phyloP scores from a whole-genome alignment of 306 rosid genomes.

The Fagus sylvatica region DNA sequence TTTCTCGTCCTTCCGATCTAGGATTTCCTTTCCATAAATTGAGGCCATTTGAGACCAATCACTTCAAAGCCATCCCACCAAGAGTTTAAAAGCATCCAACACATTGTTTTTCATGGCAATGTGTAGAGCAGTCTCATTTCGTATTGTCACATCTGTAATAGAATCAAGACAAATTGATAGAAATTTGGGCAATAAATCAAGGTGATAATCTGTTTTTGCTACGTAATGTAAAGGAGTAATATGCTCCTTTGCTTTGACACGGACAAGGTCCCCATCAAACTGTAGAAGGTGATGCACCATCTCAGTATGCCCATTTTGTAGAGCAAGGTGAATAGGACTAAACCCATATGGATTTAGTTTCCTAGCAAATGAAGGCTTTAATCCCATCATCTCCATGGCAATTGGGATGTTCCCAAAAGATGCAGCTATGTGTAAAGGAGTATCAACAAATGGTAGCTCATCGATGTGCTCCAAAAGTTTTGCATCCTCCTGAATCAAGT shows the following conservation, averaged over 20 bases:
- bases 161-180: constrained; percentile 31
- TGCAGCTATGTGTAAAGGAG: constrained; percentile 43
- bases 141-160: constrained; percentile 28
- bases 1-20: constrained; percentile 22
- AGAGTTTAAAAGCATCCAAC: constrained; percentile 3
- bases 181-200: constrained; percentile 28
- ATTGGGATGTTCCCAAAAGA: constrained; percentile 21
- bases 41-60: too few relatives aligned
- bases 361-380: too few relatives aligned
- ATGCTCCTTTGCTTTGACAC: background rate
- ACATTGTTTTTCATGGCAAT: constrained; percentile 27
- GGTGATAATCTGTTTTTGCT: background rate
- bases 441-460: constrained; percentile 26
- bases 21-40: background rate
- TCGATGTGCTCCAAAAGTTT: constrained; percentile 1
- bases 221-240: constrained; percentile 11
- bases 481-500: constrained; percentile 21
- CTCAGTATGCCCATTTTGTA: background rate
- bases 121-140: constrained; percentile 43
- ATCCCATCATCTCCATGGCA: constrained; percentile 37
- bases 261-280: background rate
- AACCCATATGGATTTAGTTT: background rate
- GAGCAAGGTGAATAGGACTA: constrained; percentile 6
- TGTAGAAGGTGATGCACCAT: background rate
- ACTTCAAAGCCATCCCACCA: too few relatives aligned